These are phyloP conservation scores for Cercospora zeina DNA, from an alignment of 2,329 filamentous ascomycete species.

Conservation along the genomic window DNA sequence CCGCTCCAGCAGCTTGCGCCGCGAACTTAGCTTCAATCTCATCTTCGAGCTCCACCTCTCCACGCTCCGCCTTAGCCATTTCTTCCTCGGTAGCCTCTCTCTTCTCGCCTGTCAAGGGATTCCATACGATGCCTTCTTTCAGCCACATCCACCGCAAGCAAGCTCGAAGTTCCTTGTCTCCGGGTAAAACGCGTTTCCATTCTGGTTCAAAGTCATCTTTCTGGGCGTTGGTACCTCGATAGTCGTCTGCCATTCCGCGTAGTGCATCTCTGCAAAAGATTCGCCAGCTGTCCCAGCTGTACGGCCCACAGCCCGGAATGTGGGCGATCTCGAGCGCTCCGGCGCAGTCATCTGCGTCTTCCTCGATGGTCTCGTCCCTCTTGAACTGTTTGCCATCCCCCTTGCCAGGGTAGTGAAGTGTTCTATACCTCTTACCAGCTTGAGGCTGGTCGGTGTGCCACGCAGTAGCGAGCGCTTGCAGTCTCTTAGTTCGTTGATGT, in stretches of 20 bases:
- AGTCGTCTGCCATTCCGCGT: constrained; percentile 64
- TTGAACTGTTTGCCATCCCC: constrained; percentile 53
- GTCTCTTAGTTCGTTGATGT: constrained; percentile 63
- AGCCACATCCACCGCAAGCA: constrained; percentile 92
- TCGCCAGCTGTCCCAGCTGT: constrained; percentile 86
- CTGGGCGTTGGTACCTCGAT: constrained; percentile 59
- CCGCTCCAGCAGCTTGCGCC: constrained; percentile 27
- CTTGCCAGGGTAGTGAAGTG: constrained; percentile 56
- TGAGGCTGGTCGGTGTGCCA: constrained; percentile 68
- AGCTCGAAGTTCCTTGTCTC: constrained; percentile 85
- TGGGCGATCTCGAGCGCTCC: constrained; percentile 82
- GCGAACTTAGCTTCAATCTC: constrained; percentile 35
- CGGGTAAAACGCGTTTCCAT: constrained; percentile 82
- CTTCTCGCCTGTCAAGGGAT: constrained; percentile 67
- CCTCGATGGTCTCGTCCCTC: constrained; percentile 46
- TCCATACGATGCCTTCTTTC: constrained; percentile 80
- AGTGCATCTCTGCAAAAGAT: constrained; percentile 87
- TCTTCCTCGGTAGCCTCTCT: constrained; percentile 56
- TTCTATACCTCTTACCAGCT: constrained; percentile 58
- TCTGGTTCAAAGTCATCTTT: constrained; percentile 68
- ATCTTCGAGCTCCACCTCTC: constrained; percentile 52
- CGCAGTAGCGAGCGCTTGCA: constrained; percentile 67
- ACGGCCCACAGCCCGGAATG: constrained; percentile 72
- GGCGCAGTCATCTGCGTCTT: constrained; percentile 48
- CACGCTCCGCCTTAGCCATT: constrained; percentile 58